Base-by-base conservation (phyloP, 768 basidiomycete species). In the Candolleomyces eurysporus region DNA sequence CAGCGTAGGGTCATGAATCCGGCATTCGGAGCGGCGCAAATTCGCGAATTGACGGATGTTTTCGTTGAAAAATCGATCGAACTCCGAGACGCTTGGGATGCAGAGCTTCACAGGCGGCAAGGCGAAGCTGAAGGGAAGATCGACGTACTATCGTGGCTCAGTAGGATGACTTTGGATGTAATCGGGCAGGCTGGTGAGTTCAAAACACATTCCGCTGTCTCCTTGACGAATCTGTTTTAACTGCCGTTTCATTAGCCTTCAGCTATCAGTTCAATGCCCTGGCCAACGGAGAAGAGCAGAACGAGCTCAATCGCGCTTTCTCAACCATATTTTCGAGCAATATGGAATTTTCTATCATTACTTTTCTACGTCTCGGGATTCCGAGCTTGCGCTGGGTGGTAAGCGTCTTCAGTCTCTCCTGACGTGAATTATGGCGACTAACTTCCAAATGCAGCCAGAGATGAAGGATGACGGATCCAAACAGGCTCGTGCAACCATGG, bases 141-240 rank as follows among this genome's bases (percentile, higher is more conserved):
- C 40, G 87, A 94, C 50, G 82, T 85, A 2, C 73, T 88, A 40
- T 74, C 78, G 1, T 91, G 86, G 85, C 75, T 92, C 2, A 85
- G 83, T 46, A 82, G 82, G 42, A 80, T 82, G 36, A 90, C 90
- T 4, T 77, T 92, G 6, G 92, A 92, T 64, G 82, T 90, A 59
- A 91, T 94, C 56, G 91, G 90, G 8, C 77, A 88, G 48, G 86
- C 78, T 76, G 86, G 88, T 65, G 75, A 1, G 32, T 36, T n/a
- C 53, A 2, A 21, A 61, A 1, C 11, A 1, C n/a, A 13, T 17
- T 32, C 10, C 4, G 14, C 22, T 16, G 1, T n/a, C n/a, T n/a
- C n/a, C n/a, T n/a, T n/a, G 8, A 3, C 9, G 9, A 4, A 32
- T 6, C 14, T 9, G 10, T 17, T 4, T 19, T 14, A 17, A 17